A percentile compares a stretch with the other conserved stretches of the same genome.
Evolutionary conservation across 768 basidiomycete species (phyloP).

Genomic region (Leucocoprinus leucothites): DNA sequence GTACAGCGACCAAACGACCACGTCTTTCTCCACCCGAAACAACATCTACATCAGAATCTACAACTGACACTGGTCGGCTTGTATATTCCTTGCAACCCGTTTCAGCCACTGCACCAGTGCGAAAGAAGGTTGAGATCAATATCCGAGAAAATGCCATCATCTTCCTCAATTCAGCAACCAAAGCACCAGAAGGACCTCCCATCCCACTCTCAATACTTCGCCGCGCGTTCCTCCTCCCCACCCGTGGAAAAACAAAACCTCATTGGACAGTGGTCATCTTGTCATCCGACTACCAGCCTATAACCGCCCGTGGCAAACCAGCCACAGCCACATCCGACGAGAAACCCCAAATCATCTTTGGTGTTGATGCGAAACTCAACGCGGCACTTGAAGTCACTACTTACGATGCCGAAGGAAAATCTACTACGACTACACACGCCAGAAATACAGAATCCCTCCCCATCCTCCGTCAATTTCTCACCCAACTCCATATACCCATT

Average conservation of each 20-base stretch:
- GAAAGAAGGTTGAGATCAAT: conserved; percentile 72
- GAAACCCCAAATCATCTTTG: conserved; percentile 64
- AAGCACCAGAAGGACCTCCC: conserved; percentile 40
- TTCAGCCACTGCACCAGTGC: conserved; percentile 69
- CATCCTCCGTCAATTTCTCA: conserved; percentile 48
- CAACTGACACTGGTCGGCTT: conserved; percentile 35
- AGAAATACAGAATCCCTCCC: conserved; percentile 57
- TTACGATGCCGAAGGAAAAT: conserved; percentile 25
- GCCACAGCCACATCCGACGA: conserved; percentile 25
- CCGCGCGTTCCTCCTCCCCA: conserved; percentile 71
- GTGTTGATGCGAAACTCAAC: conserved; percentile 56
- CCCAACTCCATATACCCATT: conserved; percentile 33
- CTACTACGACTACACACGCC: conserved; percentile 27
- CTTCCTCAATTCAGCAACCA: conserved; percentile 49
- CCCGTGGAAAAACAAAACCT: conserved; percentile 65
- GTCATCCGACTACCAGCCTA: conserved; percentile 39
- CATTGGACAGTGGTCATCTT: conserved; percentile 75
- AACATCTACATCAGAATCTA: conserved; percentile 1
- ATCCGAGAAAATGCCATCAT: conserved; percentile 48
- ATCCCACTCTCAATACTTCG: conserved; percentile 47
- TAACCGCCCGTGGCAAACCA: conserved; percentile 38
- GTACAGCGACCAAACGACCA: conserved; percentile 30
- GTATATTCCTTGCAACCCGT: conserved; percentile 60
- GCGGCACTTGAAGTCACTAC: conserved; percentile 42
- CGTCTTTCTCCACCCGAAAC: conserved; percentile 21